Conservation (phyloP, 495 filamentous ascomycete genomes). For the Neurospora sp. region DNA sequence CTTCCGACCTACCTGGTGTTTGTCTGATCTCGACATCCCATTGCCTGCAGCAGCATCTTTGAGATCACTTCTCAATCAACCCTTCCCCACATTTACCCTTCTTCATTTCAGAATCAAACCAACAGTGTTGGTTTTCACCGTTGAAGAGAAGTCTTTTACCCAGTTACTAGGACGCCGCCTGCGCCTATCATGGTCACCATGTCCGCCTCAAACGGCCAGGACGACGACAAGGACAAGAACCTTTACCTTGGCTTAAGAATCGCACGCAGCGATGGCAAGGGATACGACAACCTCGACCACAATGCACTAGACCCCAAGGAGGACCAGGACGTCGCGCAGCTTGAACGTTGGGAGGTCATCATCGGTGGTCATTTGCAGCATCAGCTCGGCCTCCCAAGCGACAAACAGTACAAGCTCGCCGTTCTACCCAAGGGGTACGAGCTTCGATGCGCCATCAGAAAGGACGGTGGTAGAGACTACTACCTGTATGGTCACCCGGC, state of each 20-base stretch:
- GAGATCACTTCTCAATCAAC: background rate
- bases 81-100: background rate
- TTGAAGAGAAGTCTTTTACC: background rate
- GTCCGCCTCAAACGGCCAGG: background rate
- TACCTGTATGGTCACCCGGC: slow-evolving; percentile 34
- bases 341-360: slow-evolving; percentile 24
- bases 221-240: slow-evolving; percentile 4
- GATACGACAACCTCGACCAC: slow-evolving; percentile 14
- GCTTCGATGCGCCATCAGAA: slow-evolving; percentile 16
- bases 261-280: slow-evolving; percentile 20
- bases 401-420: slow-evolving; percentile 22
- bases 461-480: slow-evolving; percentile 23
- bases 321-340: slow-evolving; percentile 17
- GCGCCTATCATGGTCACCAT: background rate
- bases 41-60: background rate
- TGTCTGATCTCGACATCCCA: background rate
- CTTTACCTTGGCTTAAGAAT: slow-evolving; percentile 18
- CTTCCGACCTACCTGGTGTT: background rate
- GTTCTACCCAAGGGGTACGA: slow-evolving; percentile 22
- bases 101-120: background rate
- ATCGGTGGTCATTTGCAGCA: slow-evolving; percentile 18
- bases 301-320: slow-evolving; percentile 12
- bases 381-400: slow-evolving; percentile 14
- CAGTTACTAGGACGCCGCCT: background rate
- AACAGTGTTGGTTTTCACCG: background rate